Evolutionary conservation across 495 filamentous ascomycete genomes (phyloP).

Genomic region (Neohortaea acidophila): DNA sequence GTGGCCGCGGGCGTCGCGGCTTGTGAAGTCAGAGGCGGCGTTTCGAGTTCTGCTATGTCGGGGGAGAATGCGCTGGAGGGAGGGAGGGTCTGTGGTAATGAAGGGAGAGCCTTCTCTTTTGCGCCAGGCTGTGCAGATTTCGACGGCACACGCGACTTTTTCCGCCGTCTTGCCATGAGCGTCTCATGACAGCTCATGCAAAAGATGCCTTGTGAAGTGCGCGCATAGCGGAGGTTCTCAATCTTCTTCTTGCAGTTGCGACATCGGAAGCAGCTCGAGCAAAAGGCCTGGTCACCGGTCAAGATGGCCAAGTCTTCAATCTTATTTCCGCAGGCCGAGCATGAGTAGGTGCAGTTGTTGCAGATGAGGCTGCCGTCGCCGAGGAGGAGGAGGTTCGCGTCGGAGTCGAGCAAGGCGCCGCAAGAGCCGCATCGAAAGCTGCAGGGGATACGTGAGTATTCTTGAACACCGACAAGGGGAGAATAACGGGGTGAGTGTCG

Average conservation of each 20-base stretch:
- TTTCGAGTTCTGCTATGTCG: conserved; percentile 55
- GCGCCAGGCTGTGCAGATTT: conserved; percentile 44
- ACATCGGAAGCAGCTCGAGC: conserved; percentile 90
- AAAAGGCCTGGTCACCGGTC: conserved; percentile 98
- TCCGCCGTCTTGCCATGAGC: conserved; percentile 88
- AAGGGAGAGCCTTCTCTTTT: conserved; percentile 87
- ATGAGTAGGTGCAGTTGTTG: conserved; percentile 99
- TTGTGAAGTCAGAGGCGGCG: conserved; percentile 46
- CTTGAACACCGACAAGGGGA: no score
- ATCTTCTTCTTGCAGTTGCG: conserved; percentile 98
- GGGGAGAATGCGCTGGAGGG: conserved; percentile 43
- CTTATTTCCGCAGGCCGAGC: conserved; percentile 91
- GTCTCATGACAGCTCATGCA: conserved; percentile 99
- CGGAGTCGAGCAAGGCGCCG: conserved; percentile 81
- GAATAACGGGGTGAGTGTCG: no score
- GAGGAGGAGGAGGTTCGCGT: conserved; percentile 91
- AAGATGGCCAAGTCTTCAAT: conserved; percentile 97
- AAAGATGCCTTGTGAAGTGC: conserved; percentile 96
- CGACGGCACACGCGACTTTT: conserved; percentile 55
- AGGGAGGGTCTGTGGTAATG: conserved; percentile 64
- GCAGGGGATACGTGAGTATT: no score
- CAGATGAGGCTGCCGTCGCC: conserved; percentile 97
- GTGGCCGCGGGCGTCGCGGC: conserved; percentile 56
- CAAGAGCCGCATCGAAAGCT: conserved; percentile 59
- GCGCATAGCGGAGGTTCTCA: conserved; percentile 93